Percentiles rank a stretch among this genome's conserved stretches.
Conservation (phyloP, 208 protist genomes). For the Trypanosoma congolense region DNA sequence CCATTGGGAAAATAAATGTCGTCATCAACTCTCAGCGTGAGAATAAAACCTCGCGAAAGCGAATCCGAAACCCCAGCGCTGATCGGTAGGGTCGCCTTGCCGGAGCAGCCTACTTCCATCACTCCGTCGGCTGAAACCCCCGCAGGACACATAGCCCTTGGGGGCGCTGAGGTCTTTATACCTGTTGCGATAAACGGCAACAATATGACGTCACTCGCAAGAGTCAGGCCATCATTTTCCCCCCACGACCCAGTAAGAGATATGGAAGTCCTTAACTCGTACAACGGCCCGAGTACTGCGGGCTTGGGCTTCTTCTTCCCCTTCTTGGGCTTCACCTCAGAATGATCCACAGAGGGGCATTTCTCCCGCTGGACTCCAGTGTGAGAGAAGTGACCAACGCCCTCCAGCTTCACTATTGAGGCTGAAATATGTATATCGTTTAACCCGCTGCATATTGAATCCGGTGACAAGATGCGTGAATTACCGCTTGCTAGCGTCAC, state of each 20-base stretch:
- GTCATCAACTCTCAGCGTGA: constrained; percentile 20
- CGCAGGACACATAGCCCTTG: constrained; percentile 1
- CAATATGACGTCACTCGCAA: constrained; percentile 12
- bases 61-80: constrained; percentile 9
- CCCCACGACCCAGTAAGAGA: constrained; percentile 33
- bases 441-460: neutral
- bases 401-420: constrained; percentile 37
- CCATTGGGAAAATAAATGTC: constrained; percentile 21
- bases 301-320: constrained; percentile 23
- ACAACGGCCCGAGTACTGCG: constrained; percentile 19
- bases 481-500: no score
- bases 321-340: constrained; percentile 5
- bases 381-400: constrained; percentile 29
- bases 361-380: constrained; percentile 17
- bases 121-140: constrained; percentile 17
- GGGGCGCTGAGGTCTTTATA: neutral
- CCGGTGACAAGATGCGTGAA: no score
- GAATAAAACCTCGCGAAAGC: constrained; percentile 13
- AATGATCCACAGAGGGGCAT: neutral
- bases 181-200: constrained; percentile 2
- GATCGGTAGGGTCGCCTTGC: constrained; percentile 6
- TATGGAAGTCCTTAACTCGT: constrained; percentile 28
- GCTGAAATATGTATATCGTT: constrained; percentile 28
- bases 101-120: constrained; percentile 13
- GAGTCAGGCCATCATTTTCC: neutral